Evolutionary conservation across 1,284 basidiomycete genomes (phyloP).

Genomic region (Cutaneotrichosporon sp.): DNA sequence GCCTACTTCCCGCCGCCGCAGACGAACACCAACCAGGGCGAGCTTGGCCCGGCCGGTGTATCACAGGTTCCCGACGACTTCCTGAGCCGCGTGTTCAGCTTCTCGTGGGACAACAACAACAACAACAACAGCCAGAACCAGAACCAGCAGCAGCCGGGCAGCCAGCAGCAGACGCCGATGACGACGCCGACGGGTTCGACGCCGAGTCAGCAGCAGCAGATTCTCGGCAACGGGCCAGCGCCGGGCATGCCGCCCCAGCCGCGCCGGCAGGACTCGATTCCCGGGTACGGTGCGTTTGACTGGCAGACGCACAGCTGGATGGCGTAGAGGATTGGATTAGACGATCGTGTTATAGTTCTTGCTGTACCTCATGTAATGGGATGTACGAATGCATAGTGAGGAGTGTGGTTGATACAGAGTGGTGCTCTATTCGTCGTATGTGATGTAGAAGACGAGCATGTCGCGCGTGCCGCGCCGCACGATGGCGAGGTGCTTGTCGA

Average conservation of each 20-base stretch:
- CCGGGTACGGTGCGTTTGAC: slow-evolving; percentile 28
- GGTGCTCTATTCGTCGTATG: slow-evolving; percentile 13
- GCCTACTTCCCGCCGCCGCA: slow-evolving; percentile 39
- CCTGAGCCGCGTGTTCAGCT: slow-evolving; percentile 47
- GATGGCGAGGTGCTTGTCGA: slow-evolving; percentile 67
- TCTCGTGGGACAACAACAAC: slow-evolving; percentile 43
- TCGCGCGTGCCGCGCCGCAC: slow-evolving; percentile 75
- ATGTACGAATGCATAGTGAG: slow-evolving; percentile 11
- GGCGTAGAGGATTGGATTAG: slow-evolving; percentile 21
- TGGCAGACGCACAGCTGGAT: slow-evolving; percentile 37
- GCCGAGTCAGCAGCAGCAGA: neutral
- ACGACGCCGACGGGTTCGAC: slow-evolving; percentile 7
- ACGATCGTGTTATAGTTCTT: neutral
- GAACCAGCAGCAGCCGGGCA: slow-evolving; percentile 8
- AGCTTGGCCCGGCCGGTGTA: slow-evolving; percentile 20
- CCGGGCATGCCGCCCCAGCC: slow-evolving; percentile 6
- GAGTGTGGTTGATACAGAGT: neutral
- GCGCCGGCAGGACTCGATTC: slow-evolving; percentile 25
- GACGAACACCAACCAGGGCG: slow-evolving; percentile 6
- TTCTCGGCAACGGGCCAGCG: neutral
- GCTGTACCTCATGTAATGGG: neutral
- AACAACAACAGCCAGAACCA: slow-evolving; percentile 11
- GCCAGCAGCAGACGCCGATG: slow-evolving; percentile 7
- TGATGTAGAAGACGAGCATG: slow-evolving; percentile 62
- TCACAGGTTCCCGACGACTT: slow-evolving; percentile 48